Conservation (phyloP, 2,329 filamentous ascomycete genomes). For the Cephalotrichum gorgonifer region DNA sequence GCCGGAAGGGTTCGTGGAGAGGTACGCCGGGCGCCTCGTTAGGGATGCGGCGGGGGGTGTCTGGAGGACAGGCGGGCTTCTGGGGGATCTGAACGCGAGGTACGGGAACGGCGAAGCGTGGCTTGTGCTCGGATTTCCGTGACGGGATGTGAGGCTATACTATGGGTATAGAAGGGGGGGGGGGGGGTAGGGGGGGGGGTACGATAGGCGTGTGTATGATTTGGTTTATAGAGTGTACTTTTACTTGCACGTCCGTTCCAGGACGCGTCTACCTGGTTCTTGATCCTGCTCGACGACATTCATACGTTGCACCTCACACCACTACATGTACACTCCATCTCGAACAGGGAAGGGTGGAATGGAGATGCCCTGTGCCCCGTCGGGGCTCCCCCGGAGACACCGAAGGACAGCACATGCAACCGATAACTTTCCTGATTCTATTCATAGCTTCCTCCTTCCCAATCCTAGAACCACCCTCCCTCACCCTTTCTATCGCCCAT, state of each 20-base stretch:
- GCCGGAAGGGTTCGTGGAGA: conserved; percentile 77
- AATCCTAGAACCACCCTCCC: too few relatives aligned
- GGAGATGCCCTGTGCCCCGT: too few relatives aligned
- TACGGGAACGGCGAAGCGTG: conserved; percentile 1
- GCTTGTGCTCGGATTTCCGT: conserved; percentile 6
- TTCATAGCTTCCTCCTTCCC: too few relatives aligned
- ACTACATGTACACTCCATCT: too few relatives aligned
- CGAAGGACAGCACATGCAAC: too few relatives aligned
- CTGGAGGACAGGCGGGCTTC: conserved; percentile 4
- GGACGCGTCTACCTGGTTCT: background rate
- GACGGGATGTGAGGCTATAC: background rate
- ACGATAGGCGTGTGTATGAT: background rate
- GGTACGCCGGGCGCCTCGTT: conserved; percentile 54
- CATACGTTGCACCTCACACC: too few relatives aligned
- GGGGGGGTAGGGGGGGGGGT: background rate
- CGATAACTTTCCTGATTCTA: too few relatives aligned
- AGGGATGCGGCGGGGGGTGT: conserved; percentile 1
- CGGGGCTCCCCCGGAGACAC: too few relatives aligned
- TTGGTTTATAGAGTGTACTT: background rate
- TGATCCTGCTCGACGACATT: background rate
- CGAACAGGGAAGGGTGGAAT: too few relatives aligned
- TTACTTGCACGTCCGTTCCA: background rate
- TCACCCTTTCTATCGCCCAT: too few relatives aligned
- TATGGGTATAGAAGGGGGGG: background rate
- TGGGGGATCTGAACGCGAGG: conserved; percentile 6